Evolutionary conservation across 164 flowering plant species (phyloP), one percentile per base, ranked within the genome.

Genomic region (Santalum album): DNA sequence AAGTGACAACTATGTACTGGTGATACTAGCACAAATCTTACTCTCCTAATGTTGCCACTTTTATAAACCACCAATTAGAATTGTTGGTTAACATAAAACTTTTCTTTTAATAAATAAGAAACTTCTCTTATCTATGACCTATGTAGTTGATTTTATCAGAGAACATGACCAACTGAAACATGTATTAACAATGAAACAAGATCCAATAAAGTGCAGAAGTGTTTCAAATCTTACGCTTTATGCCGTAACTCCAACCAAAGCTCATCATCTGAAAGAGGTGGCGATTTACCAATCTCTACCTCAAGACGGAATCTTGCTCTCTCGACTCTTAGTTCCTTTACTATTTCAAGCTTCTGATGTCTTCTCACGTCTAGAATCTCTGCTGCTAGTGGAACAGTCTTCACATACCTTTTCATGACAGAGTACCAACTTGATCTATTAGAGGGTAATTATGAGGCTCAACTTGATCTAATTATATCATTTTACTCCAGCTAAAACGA

Each of bases 321-420:
- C 71, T 89, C 92, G 61, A 66, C 45, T 36, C 85, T 81, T 49
- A 94, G 58, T 57, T 77, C 78, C 70, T 82, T 76, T 20, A 94
- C 69, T 82, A 94, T 89, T 70, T 87, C 82, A 53, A 89, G 95
- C 65, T 94, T 94, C 72, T 94, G 99, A 61, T 35, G 48, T 65
- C 74, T 87, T 66, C 96, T 75, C 26, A 89, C 95, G 65, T 94
- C 99, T 64, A 94, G 76, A 61, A 89, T 56, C 72, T 89, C 71
- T 29, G 99, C 96, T 51, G 99, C 99, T 54, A 94, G 86, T 34
- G 99, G 99, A 29, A 94, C 99, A 22, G 73, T 89, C 78, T 82
- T 83, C 63, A 94, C 97, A 71, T 94, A 94, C 72, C 99, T 94
- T 74, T 55, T 58, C 60, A 71, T 34, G 49, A 40, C 4, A 24